Conservation (phyloP, 1,139 yeast genomes). For the Saccharomyces uvarum region DNA sequence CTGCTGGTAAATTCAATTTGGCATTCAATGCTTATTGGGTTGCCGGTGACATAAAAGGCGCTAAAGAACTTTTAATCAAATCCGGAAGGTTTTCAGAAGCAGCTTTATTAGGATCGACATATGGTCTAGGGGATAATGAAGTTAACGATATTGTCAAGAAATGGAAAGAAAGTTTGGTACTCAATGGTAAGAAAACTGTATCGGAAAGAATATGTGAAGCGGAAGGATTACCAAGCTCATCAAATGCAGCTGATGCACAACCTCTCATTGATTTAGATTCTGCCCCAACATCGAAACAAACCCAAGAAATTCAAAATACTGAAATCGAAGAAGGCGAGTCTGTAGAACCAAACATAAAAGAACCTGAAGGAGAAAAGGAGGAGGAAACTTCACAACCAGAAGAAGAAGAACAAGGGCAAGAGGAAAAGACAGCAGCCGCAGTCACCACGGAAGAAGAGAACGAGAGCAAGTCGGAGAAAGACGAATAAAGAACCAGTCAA, state of each 20-base stretch:
- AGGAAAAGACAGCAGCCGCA: conserved; percentile 3
- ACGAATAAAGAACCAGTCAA: conserved; percentile 11
- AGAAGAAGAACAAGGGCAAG: neutral
- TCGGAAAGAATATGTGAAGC: conserved; percentile 52
- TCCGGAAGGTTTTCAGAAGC: conserved; percentile 80
- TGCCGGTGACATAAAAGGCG: conserved; percentile 59
- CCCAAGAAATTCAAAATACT: conserved; percentile 12
- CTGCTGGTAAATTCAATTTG: conserved; percentile 71
- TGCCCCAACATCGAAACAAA: conserved; percentile 10
- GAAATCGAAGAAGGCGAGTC: neutral
- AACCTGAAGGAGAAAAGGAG: conserved; percentile 5
- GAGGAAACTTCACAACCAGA: conserved; percentile 18
- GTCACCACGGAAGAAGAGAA: conserved; percentile 3
- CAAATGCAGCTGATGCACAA: conserved; percentile 22
- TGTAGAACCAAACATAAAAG: conserved; percentile 19
- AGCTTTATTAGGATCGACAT: conserved; percentile 69
- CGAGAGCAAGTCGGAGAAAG: conserved; percentile 22
- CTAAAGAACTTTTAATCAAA: conserved; percentile 58
- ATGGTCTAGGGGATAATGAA: conserved; percentile 45
- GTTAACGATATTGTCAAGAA: conserved; percentile 42
- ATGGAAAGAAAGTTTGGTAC: conserved; percentile 59
- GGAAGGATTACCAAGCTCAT: conserved; percentile 22
- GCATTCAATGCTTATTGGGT: conserved; percentile 93
- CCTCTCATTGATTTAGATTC: conserved; percentile 35
- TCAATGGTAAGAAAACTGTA: conserved; percentile 47